A percentile compares a stretch with the other conserved stretches of the same genome.
Evolutionary conservation across 129 eudicot species (phyloP).

Genomic region (Flaveria trinervia): DNA sequence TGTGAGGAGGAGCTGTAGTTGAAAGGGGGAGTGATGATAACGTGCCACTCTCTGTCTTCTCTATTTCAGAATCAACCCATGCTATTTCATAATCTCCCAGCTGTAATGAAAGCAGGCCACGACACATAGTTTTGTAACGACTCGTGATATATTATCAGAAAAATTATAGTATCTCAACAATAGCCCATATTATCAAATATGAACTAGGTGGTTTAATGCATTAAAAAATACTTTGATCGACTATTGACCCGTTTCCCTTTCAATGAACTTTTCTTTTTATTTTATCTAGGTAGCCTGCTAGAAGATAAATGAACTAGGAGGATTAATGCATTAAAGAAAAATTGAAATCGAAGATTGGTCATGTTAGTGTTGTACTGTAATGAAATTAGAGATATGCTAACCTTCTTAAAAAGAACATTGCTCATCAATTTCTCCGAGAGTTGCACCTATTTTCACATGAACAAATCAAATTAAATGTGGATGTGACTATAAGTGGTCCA

Average conservation of each 20-base stretch:
- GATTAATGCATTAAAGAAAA: too few relatives aligned
- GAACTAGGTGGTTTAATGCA: not conserved
- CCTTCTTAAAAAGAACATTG: constrained; percentile 93
- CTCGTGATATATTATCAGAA: not conserved
- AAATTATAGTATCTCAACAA: not conserved
- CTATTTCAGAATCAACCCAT: constrained; percentile 96
- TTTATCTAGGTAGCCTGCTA: not conserved
- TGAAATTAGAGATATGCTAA: constrained; percentile 24
- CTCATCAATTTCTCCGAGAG: constrained; percentile 98
- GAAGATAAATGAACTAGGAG: not conserved
- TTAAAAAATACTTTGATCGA: not conserved
- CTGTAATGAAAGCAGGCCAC: constrained; percentile 37
- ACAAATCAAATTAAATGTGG: constrained; percentile 18
- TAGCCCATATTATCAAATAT: not conserved
- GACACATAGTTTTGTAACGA: not conserved
- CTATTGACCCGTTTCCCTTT: not conserved
- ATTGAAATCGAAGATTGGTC: not conserved
- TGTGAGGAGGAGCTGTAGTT: constrained; percentile 74
- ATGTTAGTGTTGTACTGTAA: not conserved
- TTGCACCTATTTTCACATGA: constrained; percentile 62
- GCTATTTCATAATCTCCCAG: constrained; percentile 98
- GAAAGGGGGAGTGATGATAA: constrained; percentile 86
- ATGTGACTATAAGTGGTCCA: constrained; percentile 9
- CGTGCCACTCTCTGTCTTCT: constrained; percentile 64
- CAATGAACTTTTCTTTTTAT: not conserved